Base-by-base conservation (phyloP, 2,329 filamentous ascomycete species). In the Epichloe typhina region DNA sequence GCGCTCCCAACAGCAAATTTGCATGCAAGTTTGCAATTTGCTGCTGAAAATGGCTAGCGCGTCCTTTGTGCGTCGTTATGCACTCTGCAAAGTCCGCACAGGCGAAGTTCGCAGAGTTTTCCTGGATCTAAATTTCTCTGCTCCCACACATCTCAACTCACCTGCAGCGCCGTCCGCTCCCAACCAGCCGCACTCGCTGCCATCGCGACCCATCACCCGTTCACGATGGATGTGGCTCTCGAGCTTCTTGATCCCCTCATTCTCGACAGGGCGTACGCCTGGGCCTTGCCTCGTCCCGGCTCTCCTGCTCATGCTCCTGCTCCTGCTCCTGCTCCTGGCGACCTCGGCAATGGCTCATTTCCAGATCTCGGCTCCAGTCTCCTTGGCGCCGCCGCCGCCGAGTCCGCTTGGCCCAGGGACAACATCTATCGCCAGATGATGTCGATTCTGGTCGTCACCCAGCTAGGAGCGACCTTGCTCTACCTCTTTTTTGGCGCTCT, bases 401-500 rank as follows among this genome's bases (percentile, higher is more conserved):
- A 49, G 48, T 69, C 66, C 3, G 58, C 61, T 9, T 67, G 67
- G 60, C 54, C 65, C 4, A 68, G 69, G 56, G 68, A 72, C 61
- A 64, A 69, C 59, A 63, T 71, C 50, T 57, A 62, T 39, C 69
- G 69, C 49, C 69, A 72, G 50, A 55, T 57, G 57, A 57, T 62
- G 47, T 70, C 68, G 0, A 62, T 71, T 47, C 57, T 71, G 11
- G 47, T 67, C 55, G 55, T 71, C 49, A 68, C 68, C 21, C 64
- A 67, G 54, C 49, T 69, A 35, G 69, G 68, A 51, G 68, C 67
- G 50, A 61, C 65, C 13, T 48, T 49, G 11, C 58, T 65, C 35
- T 89, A 88, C 72, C 85, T 84, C 62, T 57, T 82, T 56, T 85
- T 80, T 63, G 81, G 84, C 23, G 74, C 79, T 38, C 69, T 87